Evolutionary conservation across 2,329 filamentous ascomycete species (phyloP), one percentile per base, ranked within the genome.

Genomic region (Pseudocercospora eumusae): DNA sequence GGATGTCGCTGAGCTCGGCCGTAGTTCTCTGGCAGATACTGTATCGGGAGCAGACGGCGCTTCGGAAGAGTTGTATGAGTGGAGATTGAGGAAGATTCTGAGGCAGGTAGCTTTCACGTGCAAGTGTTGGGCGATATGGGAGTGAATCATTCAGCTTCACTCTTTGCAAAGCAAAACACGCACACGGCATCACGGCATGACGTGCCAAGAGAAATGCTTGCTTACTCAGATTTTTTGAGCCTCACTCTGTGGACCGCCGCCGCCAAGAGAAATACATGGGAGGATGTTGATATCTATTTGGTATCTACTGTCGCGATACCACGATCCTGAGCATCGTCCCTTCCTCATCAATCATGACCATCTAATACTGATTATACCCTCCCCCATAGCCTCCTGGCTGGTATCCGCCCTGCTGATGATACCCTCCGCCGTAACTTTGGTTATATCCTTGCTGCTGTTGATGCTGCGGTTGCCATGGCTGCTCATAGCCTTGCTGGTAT

Each of bases 401-500:
- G 40, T 68, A 67, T n/a, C 68, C 66, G 44, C 68, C 66, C 49
- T 68, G 68, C 55, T 68, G 63, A 3, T 64, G 64, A 63, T 64
- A 63, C 2, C 61, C 65, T 13, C 65, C 61, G 20, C 58, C 61
- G 52, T 70, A 69, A 2, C 63, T 62, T 18, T 58, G 65, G 36
- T 65, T 64, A 49, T 68, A 66, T 3, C 66, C 64, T 13, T 65
- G 64, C 47, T 62, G 61, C 47, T 62, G 61, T 54, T 68, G 71
- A 56, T 68, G 68, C 36, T 67, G 67, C 27, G 63, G 67, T 40
- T 73, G 69, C 47, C 72, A 74, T 2, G 73, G 72, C 45, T 67
- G 64, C 44, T 75, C 74, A 27, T 75, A 75, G 3, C 74, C 73
- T 49, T 74, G 73, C 57, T 54, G 52, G 42, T 74, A 75, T 9